Evolutionary conservation across 805 yeast genomes (phyloP).

Genomic region (Candida insectorum): DNA sequence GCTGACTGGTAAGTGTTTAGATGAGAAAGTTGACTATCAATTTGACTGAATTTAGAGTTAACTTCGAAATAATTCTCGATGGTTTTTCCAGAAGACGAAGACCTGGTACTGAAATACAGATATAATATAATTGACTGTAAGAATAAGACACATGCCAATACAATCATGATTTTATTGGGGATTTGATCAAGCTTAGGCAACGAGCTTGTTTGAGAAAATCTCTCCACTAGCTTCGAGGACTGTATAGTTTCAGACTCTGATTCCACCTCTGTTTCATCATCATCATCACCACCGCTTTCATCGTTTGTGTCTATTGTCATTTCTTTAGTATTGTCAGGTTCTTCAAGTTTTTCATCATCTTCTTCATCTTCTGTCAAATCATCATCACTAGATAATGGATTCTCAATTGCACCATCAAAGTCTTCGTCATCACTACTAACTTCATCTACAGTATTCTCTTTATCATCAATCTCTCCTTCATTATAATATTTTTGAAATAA

Average conservation of each 20-base stretch:
- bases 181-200: too few relatives aligned
- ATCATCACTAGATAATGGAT: constrained; percentile 1
- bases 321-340: background rate
- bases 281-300: constrained; percentile 1
- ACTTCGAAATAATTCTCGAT: constrained; percentile 12
- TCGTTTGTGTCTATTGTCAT: too few relatives aligned
- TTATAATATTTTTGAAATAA: constrained; percentile 1
- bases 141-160: too few relatives aligned
- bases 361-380: constrained; percentile 1
- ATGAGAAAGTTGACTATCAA: constrained; percentile 6
- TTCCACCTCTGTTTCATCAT: background rate
- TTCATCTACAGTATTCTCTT: constrained; percentile 4
- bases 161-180: too few relatives aligned
- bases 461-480: background rate
- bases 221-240: background rate
- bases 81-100: too few relatives aligned
- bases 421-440: constrained; percentile 11
- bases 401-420: too few relatives aligned
- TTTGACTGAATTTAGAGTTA: constrained; percentile 12
- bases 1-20: background rate
- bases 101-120: too few relatives aligned
- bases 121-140: too few relatives aligned
- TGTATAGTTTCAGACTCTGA: background rate
- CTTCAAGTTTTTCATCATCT: constrained; percentile 2
- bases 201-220: constrained; percentile 1